Percentiles rank a stretch among this genome's conserved stretches.
phyloP scores from a whole-genome alignment of 2,329 filamentous ascomycete species.

The Parafenestella ontariensis region DNA sequence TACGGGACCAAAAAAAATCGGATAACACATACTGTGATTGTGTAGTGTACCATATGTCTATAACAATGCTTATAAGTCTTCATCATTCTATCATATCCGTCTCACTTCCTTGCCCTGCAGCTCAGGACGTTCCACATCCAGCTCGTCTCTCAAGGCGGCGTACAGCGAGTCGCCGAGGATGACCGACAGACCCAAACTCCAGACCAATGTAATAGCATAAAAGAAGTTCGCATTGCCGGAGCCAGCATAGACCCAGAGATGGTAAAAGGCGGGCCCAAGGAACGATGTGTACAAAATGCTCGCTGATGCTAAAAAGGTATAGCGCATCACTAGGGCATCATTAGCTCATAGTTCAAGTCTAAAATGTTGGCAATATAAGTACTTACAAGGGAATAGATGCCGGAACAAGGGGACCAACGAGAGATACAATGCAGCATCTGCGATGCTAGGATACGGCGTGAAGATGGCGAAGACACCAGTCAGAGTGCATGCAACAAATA shows the following conservation, averaged over 20 bases:
- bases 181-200: constrained; percentile 88
- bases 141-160: constrained; percentile 88
- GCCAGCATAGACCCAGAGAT: constrained; percentile 97
- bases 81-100: constrained; percentile 82
- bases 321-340: constrained; percentile 74
- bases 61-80: no score
- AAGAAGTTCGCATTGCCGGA: constrained; percentile 99
- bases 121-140: constrained; percentile 90
- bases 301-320: constrained; percentile 84
- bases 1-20: background rate
- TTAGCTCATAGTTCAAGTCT: constrained; percentile 9
- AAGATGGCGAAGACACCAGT: constrained; percentile 93
- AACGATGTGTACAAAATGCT: constrained; percentile 87
- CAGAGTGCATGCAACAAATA: constrained; percentile 84
- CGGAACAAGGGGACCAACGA: constrained; percentile 83
- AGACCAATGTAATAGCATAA: constrained; percentile 98
- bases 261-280: constrained; percentile 92
- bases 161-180: constrained; percentile 88
- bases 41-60: background rate
- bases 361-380: background rate
- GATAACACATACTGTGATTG: background rate
- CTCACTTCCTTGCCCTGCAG: constrained; percentile 86
- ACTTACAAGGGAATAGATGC: constrained; percentile 84
- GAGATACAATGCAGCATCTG: constrained; percentile 86
- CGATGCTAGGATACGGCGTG: constrained; percentile 94